phyloP scores from a whole-genome alignment of 2,329 filamentous ascomycete species.

The Pseudogymnoascus destructans region DNA sequence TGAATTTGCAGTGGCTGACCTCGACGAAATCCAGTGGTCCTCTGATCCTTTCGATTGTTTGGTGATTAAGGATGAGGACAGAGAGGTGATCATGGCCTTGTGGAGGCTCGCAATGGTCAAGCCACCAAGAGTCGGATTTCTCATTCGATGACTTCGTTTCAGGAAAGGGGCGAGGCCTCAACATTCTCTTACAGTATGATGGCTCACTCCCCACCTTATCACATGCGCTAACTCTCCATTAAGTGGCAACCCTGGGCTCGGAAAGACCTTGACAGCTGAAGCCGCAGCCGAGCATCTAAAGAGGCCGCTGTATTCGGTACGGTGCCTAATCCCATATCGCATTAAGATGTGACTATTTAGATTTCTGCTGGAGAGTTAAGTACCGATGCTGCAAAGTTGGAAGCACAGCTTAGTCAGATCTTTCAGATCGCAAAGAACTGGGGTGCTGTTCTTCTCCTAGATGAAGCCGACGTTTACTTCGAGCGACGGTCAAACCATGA shows the following conservation, averaged over 20 bases:
- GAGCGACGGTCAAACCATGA: slow-evolving; percentile 9
- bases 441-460: slow-evolving; percentile 15
- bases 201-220: background rate
- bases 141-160: slow-evolving; percentile 9
- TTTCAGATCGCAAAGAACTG: slow-evolving; percentile 32
- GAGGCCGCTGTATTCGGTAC: background rate
- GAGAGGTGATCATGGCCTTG: too few relatives aligned
- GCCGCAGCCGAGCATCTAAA: slow-evolving; percentile 11
- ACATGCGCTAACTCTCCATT: background rate
- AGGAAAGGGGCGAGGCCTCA: slow-evolving; percentile 5
- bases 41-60: too few relatives aligned
- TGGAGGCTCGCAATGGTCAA: too few relatives aligned
- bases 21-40: too few relatives aligned
- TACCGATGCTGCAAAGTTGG: slow-evolving; percentile 31
- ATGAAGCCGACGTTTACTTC: slow-evolving; percentile 17
- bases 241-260: slow-evolving; percentile 12
- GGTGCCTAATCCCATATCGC: background rate
- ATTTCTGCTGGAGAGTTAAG: slow-evolving; percentile 5
- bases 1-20: too few relatives aligned
- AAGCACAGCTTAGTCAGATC: slow-evolving; percentile 32
- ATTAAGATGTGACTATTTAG: background rate
- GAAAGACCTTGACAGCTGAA: slow-evolving; percentile 16
- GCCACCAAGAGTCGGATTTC: too few relatives aligned
- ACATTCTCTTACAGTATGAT: background rate
- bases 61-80: too few relatives aligned